phyloP scores from a whole-genome alignment of 139 green algal genomes.

The Tetradesmus obliquus region DNA sequence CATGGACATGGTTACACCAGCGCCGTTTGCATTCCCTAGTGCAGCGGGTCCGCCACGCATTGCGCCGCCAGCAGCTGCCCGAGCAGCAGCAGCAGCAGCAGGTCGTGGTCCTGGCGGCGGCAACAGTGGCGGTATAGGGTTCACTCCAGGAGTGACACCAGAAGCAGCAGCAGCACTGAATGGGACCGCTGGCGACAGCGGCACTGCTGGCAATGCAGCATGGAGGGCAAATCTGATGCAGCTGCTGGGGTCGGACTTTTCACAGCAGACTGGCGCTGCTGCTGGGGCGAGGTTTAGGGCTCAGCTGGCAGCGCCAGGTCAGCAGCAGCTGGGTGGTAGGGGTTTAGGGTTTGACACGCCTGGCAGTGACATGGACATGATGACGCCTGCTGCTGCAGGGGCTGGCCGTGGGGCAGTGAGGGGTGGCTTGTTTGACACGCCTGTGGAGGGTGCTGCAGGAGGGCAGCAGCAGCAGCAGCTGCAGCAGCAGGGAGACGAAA shows the following conservation, averaged over 20 bases:
- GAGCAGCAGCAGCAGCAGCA: conserved; percentile 13
- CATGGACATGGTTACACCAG: conserved; percentile 5
- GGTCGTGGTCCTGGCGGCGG: not conserved
- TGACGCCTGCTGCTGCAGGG: not conserved
- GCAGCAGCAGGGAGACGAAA: not conserved
- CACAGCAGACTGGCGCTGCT: not conserved
- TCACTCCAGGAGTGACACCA: not conserved
- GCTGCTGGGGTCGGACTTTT: not conserved
- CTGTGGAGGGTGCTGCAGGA: not conserved
- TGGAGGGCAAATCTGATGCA: conserved; percentile 17
- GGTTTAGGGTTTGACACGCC: not conserved
- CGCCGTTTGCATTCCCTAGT: not conserved
- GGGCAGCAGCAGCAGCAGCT: not conserved
- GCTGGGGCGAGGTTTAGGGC: not conserved
- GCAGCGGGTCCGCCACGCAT: not conserved
- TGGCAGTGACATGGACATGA: conserved; percentile 10
- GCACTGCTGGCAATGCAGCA: not conserved
- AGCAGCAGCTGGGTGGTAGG: not conserved
- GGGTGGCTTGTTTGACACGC: conserved; percentile 2
- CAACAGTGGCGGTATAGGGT: not conserved
- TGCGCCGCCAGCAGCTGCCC: conserved; percentile 2
- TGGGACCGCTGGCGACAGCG: not conserved
- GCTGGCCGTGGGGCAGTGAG: not conserved
- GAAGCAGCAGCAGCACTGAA: conserved; percentile 16
- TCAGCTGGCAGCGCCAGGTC: not conserved